These are phyloP conservation scores for Setomelanomma holmii DNA, from an alignment of 2,329 filamentous ascomycete genomes.

Conservation along the genomic window DNA sequence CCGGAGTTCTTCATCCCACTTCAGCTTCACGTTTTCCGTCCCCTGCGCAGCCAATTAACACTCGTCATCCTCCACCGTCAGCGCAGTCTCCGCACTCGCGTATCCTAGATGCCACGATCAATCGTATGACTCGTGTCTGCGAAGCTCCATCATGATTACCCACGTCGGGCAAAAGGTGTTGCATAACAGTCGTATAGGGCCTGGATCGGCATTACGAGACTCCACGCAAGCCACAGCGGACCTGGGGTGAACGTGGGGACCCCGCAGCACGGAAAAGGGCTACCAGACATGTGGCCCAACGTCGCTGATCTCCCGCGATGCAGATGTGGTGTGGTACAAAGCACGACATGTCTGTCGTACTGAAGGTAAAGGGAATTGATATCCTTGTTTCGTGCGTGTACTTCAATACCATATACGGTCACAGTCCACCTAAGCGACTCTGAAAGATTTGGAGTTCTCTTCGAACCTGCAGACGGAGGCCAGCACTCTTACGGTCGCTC, in stretches of 20 bases:
- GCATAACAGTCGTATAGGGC: neutral
- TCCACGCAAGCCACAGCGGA: neutral
- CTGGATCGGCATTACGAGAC: neutral
- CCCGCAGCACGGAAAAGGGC: conserved; percentile 5
- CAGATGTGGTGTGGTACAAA: neutral
- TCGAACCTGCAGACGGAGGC: too few relatives aligned
- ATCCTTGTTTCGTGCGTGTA: neutral
- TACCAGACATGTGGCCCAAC: conserved; percentile 1
- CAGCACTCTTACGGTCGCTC: too few relatives aligned
- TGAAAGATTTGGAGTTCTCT: too few relatives aligned
- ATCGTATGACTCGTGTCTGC: neutral
- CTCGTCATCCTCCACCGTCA: neutral
- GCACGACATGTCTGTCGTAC: neutral
- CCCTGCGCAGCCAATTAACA: neutral
- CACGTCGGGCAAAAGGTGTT: neutral
- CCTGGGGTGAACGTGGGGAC: conserved; percentile 3
- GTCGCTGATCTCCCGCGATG: neutral
- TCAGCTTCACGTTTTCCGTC: conserved; percentile 3
- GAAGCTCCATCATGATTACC: neutral
- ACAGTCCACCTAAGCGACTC: too few relatives aligned
- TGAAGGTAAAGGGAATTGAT: neutral
- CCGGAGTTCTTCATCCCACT: conserved; percentile 2
- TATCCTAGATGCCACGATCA: neutral
- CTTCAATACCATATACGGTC: too few relatives aligned
- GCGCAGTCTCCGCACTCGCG: neutral